phyloP scores from a whole-genome alignment of 1,139 yeast species.

The Saccharomyces hybrid region DNA sequence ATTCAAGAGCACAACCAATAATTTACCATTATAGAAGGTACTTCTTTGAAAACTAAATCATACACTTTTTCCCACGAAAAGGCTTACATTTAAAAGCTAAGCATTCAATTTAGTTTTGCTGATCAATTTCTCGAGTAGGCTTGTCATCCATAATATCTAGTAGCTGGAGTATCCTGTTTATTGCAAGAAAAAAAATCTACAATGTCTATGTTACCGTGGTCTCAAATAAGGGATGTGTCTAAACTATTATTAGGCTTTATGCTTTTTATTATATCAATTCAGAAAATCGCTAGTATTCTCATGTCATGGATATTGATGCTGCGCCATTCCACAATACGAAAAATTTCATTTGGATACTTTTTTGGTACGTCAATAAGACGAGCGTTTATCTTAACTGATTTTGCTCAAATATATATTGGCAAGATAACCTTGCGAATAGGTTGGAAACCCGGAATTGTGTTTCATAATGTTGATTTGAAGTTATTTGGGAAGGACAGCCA shows the following conservation, averaged over 20 bases:
- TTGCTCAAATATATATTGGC: constrained; percentile 11
- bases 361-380: constrained; percentile 17
- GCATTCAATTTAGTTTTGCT: background rate
- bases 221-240: background rate
- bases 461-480: constrained; percentile 14
- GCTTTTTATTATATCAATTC: background rate
- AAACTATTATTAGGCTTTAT: background rate
- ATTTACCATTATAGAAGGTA: background rate
- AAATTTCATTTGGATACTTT: constrained; percentile 12
- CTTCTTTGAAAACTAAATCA: background rate
- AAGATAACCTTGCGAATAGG: constrained; percentile 14
- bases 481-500: constrained; percentile 1
- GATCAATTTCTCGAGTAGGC: background rate
- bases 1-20: background rate
- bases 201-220: background rate
- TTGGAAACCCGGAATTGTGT: constrained; percentile 16
- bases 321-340: constrained; percentile 2
- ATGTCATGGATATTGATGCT: background rate
- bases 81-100: background rate
- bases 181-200: background rate
- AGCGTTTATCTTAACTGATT: constrained; percentile 7
- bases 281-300: background rate
- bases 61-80: background rate
- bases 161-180: background rate
- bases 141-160: background rate